Percentiles rank a stretch among this genome's conserved stretches.
Conservation (phyloP, 345 rosid species). For the Hypericum androsaemum region DNA sequence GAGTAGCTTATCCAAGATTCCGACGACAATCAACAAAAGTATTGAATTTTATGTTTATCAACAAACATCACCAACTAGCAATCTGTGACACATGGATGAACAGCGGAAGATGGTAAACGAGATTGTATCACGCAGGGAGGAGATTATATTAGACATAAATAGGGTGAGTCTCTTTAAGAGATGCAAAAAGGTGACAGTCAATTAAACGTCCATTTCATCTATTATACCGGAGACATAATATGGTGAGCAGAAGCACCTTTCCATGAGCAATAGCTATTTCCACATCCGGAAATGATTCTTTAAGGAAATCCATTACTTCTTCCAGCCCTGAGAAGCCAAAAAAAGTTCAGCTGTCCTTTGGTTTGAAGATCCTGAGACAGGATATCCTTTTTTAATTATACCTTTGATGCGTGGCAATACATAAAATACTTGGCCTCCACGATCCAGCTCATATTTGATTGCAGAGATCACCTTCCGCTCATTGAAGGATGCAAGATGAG, state of each 20-base stretch:
- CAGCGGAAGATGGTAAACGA: no score
- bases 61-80: no score
- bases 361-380: slow-evolving; percentile 6
- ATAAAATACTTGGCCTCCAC: slow-evolving; percentile 89
- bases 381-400: slow-evolving; percentile 13
- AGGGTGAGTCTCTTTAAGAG: neutral
- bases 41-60: no score
- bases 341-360: neutral
- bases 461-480: slow-evolving; percentile 60
- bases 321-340: slow-evolving; percentile 62
- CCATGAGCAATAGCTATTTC: slow-evolving; percentile 92
- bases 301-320: slow-evolving; percentile 71
- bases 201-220: neutral
- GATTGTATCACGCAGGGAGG: no score
- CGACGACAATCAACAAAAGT: no score
- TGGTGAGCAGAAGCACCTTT: slow-evolving; percentile 40
- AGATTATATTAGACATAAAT: no score
- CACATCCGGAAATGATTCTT: slow-evolving; percentile 56
- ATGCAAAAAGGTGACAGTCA: neutral
- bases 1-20: no score
- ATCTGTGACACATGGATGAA: no score
- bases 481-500: slow-evolving; percentile 59
- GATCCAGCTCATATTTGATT: slow-evolving; percentile 68
- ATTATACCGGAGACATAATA: neutral
- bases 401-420: slow-evolving; percentile 96